Conservation (phyloP, 225 moss, liverwort and hornwort species). For the Sphagnum contortum region DNA sequence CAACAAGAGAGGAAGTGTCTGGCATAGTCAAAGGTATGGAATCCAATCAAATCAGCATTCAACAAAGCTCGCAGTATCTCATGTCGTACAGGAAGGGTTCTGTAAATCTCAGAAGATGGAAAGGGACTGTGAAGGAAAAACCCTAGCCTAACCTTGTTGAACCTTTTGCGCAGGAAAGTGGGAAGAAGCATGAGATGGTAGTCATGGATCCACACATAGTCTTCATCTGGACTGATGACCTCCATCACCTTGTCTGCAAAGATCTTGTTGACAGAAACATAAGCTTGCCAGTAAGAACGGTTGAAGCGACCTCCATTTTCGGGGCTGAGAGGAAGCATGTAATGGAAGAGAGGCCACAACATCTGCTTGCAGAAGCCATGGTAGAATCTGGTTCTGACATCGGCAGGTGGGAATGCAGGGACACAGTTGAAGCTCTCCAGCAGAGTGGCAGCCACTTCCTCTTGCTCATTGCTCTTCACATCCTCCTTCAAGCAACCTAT, state of each 20-base stretch:
- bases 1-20: slow-evolving; percentile 97
- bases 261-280: slow-evolving; percentile 86
- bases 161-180: slow-evolving; percentile 85
- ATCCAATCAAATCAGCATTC: slow-evolving; percentile 95
- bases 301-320: slow-evolving; percentile 86
- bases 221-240: slow-evolving; percentile 97
- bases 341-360: slow-evolving; percentile 97
- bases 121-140: slow-evolving; percentile 97
- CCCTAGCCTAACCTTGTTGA: slow-evolving; percentile 90
- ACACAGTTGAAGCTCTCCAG: slow-evolving; percentile 83
- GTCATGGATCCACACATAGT: slow-evolving; percentile 99
- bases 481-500: slow-evolving; percentile 93
- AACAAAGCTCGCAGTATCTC: slow-evolving; percentile 84
- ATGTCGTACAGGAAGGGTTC: slow-evolving; percentile 86
- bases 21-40: slow-evolving; percentile 98
- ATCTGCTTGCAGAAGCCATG: slow-evolving; percentile 98
- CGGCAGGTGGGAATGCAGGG: slow-evolving; percentile 69
- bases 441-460: slow-evolving; percentile 73
- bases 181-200: slow-evolving; percentile 96
- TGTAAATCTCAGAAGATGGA: slow-evolving; percentile 96
- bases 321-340: slow-evolving; percentile 79
- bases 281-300: slow-evolving; percentile 94
- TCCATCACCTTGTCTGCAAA: slow-evolving; percentile 99
- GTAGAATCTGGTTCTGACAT: slow-evolving; percentile 70
- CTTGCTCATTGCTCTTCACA: slow-evolving; percentile 66